Evolutionary conservation across 2,329 filamentous ascomycete species (phyloP).

Genomic region (Phialophora chinensis): DNA sequence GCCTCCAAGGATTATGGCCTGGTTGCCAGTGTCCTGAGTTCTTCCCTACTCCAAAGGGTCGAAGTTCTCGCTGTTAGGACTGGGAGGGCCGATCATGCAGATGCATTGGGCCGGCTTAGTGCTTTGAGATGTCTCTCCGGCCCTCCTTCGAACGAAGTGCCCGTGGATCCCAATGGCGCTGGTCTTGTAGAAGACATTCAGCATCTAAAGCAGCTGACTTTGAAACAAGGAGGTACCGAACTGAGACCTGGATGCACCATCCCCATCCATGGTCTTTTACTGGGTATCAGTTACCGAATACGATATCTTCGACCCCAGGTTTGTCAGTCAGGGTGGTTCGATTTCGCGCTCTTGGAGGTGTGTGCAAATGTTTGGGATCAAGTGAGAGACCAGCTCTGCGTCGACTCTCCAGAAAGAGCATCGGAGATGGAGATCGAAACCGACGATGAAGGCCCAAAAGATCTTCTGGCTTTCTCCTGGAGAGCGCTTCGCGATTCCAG

Average conservation of each 20-base stretch:
- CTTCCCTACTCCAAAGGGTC: constrained; percentile 55
- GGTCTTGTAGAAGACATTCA: background rate
- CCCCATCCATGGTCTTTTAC: constrained; percentile 36
- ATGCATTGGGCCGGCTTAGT: constrained; percentile 71
- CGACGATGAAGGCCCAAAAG: constrained; percentile 78
- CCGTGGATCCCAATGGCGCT: background rate
- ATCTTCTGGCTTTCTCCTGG: constrained; percentile 92
- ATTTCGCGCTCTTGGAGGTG: constrained; percentile 60
- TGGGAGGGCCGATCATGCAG: constrained; percentile 87
- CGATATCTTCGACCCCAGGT: constrained; percentile 14
- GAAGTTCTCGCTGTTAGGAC: constrained; percentile 69
- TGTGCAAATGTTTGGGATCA: constrained; percentile 76
- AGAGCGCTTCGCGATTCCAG: constrained; percentile 93
- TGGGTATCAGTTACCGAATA: constrained; percentile 31
- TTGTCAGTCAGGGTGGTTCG: constrained; percentile 43
- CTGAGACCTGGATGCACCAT: constrained; percentile 26
- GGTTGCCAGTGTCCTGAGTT: constrained; percentile 40
- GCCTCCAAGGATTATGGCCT: background rate
- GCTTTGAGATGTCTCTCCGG: constrained; percentile 10
- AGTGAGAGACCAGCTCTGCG: constrained; percentile 80
- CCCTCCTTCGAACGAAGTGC: background rate
- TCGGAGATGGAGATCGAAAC: constrained; percentile 66
- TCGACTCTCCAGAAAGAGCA: constrained; percentile 93
- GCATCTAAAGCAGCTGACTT: constrained; percentile 11
- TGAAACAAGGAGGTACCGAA: background rate